Evolutionary conservation across 108 stramenopile species (phyloP), one percentile per base, ranked within the genome.

Genomic region (Conticribra guillardii): DNA sequence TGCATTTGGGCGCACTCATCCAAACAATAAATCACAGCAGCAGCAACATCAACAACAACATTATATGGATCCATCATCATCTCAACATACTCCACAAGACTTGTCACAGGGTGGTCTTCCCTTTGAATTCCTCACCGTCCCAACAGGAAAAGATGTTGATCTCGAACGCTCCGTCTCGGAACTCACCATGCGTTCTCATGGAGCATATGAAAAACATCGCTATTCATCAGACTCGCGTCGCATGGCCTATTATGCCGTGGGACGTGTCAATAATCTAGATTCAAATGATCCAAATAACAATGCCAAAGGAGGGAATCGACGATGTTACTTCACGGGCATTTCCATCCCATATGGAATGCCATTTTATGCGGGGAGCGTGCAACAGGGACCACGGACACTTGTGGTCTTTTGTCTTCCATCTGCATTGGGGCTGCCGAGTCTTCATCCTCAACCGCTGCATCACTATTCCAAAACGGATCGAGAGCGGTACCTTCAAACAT

Each of bases 191-290:
- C 85, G 85, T 26, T 89, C 87, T 9, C 84, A 78, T 18, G 81
- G 45, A 21, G 62, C 67, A 33, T 46, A 24, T n/a, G 63, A 64
- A 23, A 29, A 50, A 21, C 56, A 67, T 41, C 62, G 19, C 46
- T 76, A 48, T 68, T 66, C 46, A 31, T 64, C 76, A 0, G 87
- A 86, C 33, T 73, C 82, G 19, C 78, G 93, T 45, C 81, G 93
- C 21, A 94, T 94, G 93, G 90, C 90, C 16, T 94, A 91, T 57
- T 94, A 94, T 54, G 93, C 93, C 9, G 93, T 94, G 15, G 93
- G 93, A 29, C 81, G 79, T n/a, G 74, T 81, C 37, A 41, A 41
- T 11, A 5, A 41, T 5, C n/a, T n/a, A 23, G 37, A 11, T 19
- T 2, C 29, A 1, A 80, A 89, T 37, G 76, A 78, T 15, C 19